Conservation (phyloP, 202 grass and related monocot species). For the Zizania palustris region DNA sequence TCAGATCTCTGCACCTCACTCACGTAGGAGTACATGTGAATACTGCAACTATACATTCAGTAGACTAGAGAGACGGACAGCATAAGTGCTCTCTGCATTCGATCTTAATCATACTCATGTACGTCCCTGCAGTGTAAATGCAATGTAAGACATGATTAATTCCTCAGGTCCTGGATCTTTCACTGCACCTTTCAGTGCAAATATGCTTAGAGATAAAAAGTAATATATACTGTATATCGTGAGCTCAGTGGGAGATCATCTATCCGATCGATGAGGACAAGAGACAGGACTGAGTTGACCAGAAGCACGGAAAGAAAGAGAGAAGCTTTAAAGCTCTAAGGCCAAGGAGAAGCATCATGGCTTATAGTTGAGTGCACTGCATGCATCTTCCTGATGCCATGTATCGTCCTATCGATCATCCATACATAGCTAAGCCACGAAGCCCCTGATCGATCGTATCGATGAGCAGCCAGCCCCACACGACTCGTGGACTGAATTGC, state of each 20-base stretch:
- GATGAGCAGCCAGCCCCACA: too few species aligned
- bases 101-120: neutral
- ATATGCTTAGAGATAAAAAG: neutral
- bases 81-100: conserved; percentile 12
- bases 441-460: too few species aligned
- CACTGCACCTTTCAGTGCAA: neutral
- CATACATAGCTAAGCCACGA: too few species aligned
- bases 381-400: too few species aligned
- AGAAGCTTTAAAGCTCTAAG: too few species aligned
- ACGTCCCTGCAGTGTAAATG: conserved; percentile 1
- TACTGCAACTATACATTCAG: neutral
- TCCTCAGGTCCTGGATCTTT: conserved; percentile 8
- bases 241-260: neutral
- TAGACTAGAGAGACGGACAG: neutral
- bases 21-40: neutral
- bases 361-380: too few species aligned
- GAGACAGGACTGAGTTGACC: neutral
- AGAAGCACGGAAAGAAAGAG: neutral
- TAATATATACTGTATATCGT: too few species aligned
- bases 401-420: too few species aligned
- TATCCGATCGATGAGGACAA: too few species aligned
- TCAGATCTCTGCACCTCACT: neutral
- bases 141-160: neutral
- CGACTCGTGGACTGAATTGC: too few species aligned
- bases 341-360: too few species aligned